Percentiles rank a stretch among this genome's conserved stretches.
phyloP scores from a whole-genome alignment of 2,329 filamentous ascomycete genomes.

The Cordyceps militaris region DNA sequence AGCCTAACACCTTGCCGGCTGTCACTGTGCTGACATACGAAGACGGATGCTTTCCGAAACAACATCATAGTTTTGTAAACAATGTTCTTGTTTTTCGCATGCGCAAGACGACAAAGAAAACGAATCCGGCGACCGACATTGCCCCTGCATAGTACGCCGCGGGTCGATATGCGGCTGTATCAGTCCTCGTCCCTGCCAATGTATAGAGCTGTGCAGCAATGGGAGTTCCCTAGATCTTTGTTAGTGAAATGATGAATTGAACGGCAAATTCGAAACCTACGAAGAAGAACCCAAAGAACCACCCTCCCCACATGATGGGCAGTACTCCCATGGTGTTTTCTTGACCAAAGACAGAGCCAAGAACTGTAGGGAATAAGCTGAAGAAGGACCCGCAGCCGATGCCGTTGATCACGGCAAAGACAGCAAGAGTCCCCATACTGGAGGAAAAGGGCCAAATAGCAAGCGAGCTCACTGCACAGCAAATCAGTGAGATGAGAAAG shows the following conservation, averaged over 20 bases:
- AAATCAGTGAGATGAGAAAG: conserved; percentile 19
- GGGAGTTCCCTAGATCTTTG: conserved; percentile 19
- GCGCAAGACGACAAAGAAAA: conserved; percentile 12
- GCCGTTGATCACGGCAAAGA: conserved; percentile 23
- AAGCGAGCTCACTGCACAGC: conserved; percentile 21
- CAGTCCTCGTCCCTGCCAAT: conserved; percentile 15
- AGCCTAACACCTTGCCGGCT: no score
- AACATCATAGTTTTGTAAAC: background rate
- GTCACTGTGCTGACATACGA: no score
- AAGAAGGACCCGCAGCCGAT: conserved; percentile 25
- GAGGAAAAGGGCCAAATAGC: conserved; percentile 23
- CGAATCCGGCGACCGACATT: conserved; percentile 18
- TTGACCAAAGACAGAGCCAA: conserved; percentile 19
- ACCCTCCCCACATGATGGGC: conserved; percentile 22
- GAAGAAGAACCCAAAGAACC: conserved; percentile 24
- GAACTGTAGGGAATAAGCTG: conserved; percentile 21
- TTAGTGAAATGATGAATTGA: background rate
- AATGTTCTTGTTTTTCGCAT: background rate
- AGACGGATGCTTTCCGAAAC: background rate
- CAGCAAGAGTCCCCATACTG: conserved; percentile 17
- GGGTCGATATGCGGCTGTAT: conserved; percentile 19
- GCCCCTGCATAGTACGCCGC: conserved; percentile 24
- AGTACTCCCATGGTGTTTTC: conserved; percentile 21
- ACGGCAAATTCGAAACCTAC: conserved; percentile 12
- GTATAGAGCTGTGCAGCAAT: conserved; percentile 23